These are phyloP conservation scores for Leccinum uliginosum DNA, from an alignment of 768 basidiomycete species.

Conservation along the genomic window DNA sequence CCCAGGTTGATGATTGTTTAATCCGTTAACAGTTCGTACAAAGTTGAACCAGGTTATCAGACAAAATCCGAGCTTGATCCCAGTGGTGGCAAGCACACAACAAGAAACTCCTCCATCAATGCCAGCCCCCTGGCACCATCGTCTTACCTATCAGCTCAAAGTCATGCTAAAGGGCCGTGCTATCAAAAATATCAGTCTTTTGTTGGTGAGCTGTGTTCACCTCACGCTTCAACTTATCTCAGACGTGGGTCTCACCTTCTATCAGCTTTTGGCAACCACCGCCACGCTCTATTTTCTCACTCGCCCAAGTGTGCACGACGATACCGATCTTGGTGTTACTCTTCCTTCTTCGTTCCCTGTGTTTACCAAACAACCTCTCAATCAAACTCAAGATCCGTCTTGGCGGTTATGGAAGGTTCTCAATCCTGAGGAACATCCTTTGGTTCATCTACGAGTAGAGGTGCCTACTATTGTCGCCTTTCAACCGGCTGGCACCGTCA, in stretches of 20 bases:
- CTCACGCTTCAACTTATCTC: neutral
- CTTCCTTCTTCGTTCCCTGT: slow-evolving; percentile 28
- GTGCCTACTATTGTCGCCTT: slow-evolving; percentile 75
- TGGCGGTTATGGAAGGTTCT: slow-evolving; percentile 73
- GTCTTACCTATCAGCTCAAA: slow-evolving; percentile 26
- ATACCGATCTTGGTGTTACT: slow-evolving; percentile 18
- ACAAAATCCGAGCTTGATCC: slow-evolving; percentile 58
- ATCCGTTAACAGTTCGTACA: slow-evolving; percentile 10
- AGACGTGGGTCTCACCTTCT: slow-evolving; percentile 3
- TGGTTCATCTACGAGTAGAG: slow-evolving; percentile 78
- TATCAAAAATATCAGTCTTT: slow-evolving; percentile 72
- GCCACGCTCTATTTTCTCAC: slow-evolving; percentile 73
- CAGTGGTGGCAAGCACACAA: slow-evolving; percentile 32
- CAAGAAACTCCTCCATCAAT: slow-evolving; percentile 21
- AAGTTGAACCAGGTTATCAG: slow-evolving; percentile 83
- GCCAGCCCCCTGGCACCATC: slow-evolving; percentile 32
- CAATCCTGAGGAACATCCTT: slow-evolving; percentile 60
- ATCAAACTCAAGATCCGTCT: slow-evolving; percentile 44
- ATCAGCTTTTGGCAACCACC: slow-evolving; percentile 72
- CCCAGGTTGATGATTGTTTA: neutral
- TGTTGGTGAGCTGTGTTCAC: slow-evolving; percentile 52
- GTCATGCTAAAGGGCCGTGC: slow-evolving; percentile 61
- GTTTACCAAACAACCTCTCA: slow-evolving; percentile 28
- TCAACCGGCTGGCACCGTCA: slow-evolving; percentile 35
- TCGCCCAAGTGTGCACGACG: slow-evolving; percentile 39